Evolutionary conservation across 2,329 filamentous ascomycete species (phyloP).

Genomic region (Ceratocystis smalleyi): DNA sequence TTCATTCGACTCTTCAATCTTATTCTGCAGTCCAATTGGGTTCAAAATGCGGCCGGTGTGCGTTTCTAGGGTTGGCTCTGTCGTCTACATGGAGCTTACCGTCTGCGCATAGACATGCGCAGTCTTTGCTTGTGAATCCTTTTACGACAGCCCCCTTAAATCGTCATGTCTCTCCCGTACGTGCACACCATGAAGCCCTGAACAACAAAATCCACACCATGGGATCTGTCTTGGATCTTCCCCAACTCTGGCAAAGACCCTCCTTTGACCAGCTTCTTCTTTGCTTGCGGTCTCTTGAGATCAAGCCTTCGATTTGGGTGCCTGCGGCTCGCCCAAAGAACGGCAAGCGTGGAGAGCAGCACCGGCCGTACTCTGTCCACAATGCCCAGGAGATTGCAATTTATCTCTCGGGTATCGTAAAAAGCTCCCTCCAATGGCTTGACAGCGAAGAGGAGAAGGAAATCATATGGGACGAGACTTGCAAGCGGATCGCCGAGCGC

Average conservation of each 20-base stretch:
- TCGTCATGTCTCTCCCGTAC: not conserved
- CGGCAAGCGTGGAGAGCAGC: slow-evolving; percentile 29
- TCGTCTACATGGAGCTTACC: too few species aligned
- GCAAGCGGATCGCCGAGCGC: slow-evolving; percentile 64
- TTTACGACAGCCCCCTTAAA: too few species aligned
- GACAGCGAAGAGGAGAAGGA: slow-evolving; percentile 50
- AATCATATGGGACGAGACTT: slow-evolving; percentile 61
- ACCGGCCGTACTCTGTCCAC: slow-evolving; percentile 27
- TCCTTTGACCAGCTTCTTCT: slow-evolving; percentile 46
- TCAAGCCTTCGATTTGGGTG: slow-evolving; percentile 55
- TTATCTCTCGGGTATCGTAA: slow-evolving; percentile 56
- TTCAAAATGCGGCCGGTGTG: too few species aligned
- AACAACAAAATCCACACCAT: not conserved
- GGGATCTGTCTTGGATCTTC: slow-evolving; percentile 40
- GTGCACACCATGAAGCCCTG: not conserved
- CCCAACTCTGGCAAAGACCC: slow-evolving; percentile 69
- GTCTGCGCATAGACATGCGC: too few species aligned
- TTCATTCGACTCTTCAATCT: too few species aligned
- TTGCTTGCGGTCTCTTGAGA: slow-evolving; percentile 49
- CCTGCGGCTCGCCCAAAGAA: slow-evolving; percentile 28
- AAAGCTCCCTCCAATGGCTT: slow-evolving; percentile 54
- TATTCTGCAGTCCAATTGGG: too few species aligned
- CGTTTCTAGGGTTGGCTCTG: too few species aligned
- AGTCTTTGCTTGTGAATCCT: too few species aligned
- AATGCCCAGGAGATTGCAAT: slow-evolving; percentile 39